Percentiles rank a stretch among this genome's conserved stretches.
These are phyloP conservation scores for Nicotiana attenuata DNA, from an alignment of 257 asterid species.

Conservation along the genomic window DNA sequence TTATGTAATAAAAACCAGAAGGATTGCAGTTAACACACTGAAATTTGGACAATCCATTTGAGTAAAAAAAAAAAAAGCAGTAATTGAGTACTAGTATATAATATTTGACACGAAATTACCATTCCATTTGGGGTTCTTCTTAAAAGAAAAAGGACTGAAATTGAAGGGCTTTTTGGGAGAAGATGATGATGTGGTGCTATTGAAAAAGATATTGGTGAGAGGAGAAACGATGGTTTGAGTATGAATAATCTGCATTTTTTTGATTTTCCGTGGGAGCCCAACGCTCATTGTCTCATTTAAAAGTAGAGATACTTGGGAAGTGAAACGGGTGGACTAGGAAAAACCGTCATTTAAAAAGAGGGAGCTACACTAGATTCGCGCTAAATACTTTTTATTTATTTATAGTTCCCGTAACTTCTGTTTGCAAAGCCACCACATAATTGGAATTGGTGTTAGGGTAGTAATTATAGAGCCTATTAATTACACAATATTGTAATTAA, in stretches of 20 bases:
- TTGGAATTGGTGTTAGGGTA: too few relatives aligned
- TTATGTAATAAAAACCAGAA: not conserved
- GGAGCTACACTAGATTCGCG: conserved; percentile 19
- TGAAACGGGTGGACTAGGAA: conserved; percentile 42
- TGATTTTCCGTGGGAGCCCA: not conserved
- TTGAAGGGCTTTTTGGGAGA: conserved; percentile 16
- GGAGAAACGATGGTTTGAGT: conserved; percentile 21
- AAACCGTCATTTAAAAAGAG: conserved; percentile 23
- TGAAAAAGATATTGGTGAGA: not conserved
- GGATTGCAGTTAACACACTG: not conserved
- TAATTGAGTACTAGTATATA: not conserved
- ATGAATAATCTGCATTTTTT: conserved; percentile 29
- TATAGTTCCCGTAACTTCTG: too few relatives aligned
- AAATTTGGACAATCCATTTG: not conserved
- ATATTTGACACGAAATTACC: conserved; percentile 22
- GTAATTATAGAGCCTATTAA: too few relatives aligned
- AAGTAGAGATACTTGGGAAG: not conserved
- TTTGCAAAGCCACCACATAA: too few relatives aligned
- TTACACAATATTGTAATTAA: too few relatives aligned
- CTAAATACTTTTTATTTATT: conserved; percentile 24
- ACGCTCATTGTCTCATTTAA: not conserved
- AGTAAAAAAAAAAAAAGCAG: not conserved
- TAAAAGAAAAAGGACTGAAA: not conserved
- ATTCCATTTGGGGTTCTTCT: conserved; percentile 14
- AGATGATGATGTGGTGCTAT: conserved; percentile 16